Conservation (phyloP, 2,329 filamentous ascomycete species). For the Fusarium nurragi region DNA sequence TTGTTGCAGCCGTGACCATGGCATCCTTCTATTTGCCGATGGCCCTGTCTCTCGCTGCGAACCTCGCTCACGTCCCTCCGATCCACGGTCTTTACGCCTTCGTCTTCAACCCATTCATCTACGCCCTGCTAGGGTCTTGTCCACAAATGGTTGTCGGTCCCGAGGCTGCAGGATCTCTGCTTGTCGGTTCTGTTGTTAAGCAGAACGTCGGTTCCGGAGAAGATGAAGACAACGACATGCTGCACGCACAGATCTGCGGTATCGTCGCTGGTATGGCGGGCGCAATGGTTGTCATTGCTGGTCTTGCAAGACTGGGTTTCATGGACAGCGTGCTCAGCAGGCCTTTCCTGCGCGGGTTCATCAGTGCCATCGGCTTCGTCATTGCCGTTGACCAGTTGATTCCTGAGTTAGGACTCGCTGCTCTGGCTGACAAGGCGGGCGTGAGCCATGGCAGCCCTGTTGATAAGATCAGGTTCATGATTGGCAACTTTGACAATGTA, state of each 20-base stretch:
- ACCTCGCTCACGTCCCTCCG: conserved; percentile 90
- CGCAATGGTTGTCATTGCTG: conserved; percentile 86
- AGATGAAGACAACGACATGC: conserved; percentile 67
- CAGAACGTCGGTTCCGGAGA: conserved; percentile 75
- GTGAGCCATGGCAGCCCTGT: conserved; percentile 86
- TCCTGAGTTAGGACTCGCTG: conserved; percentile 82
- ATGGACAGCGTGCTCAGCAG: conserved; percentile 92
- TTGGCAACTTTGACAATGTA: conserved; percentile 69
- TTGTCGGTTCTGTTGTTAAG: conserved; percentile 88
- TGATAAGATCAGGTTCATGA: conserved; percentile 84
- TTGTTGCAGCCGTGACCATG: conserved; percentile 91
- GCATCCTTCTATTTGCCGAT: conserved; percentile 99
- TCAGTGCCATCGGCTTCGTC: conserved; percentile 95
- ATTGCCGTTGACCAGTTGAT: conserved; percentile 96
- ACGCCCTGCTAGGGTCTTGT: conserved; percentile 89
- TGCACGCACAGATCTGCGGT: conserved; percentile 86
- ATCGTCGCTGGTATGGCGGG: conserved; percentile 89
- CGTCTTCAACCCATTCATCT: conserved; percentile 90
- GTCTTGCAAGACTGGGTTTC: conserved; percentile 86
- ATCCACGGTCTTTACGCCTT: conserved; percentile 96
- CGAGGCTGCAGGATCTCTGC: conserved; percentile 89
- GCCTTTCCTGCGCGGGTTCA: conserved; percentile 93
- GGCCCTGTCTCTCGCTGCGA: conserved; percentile 91
- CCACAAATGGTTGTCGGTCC: conserved; percentile 95
- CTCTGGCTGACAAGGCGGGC: conserved; percentile 69